These are phyloP conservation scores for Penicillium pulvis DNA, from an alignment of 495 filamentous ascomycete species.

Conservation along the genomic window DNA sequence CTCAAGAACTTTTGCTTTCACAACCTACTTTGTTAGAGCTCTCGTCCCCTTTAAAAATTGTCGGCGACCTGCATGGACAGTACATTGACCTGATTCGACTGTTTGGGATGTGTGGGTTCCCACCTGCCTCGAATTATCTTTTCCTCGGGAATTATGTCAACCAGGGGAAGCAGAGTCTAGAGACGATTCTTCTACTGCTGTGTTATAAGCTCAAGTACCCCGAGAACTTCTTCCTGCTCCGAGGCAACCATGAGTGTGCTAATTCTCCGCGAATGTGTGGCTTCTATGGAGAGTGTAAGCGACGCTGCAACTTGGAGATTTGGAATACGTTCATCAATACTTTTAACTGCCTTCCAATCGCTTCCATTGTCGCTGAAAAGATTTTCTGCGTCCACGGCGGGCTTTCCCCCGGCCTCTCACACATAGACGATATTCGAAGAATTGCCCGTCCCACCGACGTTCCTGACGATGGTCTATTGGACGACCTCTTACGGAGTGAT, in stretches of 20 bases:
- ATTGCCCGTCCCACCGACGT: conserved; percentile 97
- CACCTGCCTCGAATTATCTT: conserved; percentile 88
- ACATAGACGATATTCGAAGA: conserved; percentile 98
- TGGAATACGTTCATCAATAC: conserved; percentile 99
- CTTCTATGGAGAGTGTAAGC: conserved; percentile 99
- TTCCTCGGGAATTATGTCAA: conserved; percentile 99
- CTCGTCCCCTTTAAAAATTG: conserved; percentile 93
- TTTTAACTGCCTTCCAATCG: conserved; percentile 96
- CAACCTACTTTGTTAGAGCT: conserved; percentile 93
- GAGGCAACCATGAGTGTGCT: conserved; percentile 97
- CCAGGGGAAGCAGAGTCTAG: conserved; percentile 93
- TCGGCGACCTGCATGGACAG: conserved; percentile 97
- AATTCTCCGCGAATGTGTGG: conserved; percentile 99
- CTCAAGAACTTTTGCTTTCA: conserved; percentile 83
- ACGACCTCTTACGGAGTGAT: conserved; percentile 97
- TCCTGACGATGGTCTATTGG: conserved; percentile 93
- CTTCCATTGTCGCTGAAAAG: conserved; percentile 93
- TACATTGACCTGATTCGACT: conserved; percentile 96
- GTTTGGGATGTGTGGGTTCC: conserved; percentile 99
- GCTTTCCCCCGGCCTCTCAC: conserved; percentile 83
- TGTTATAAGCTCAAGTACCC: conserved; percentile 99
- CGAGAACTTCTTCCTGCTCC: conserved; percentile 97
- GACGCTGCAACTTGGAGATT: conserved; percentile 94
- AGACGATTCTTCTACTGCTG: conserved; percentile 92
- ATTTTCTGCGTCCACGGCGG: conserved; percentile 99